Evolutionary conservation across 2,329 filamentous ascomycete genomes (phyloP).

Genomic region (Didymellaceae sp.): DNA sequence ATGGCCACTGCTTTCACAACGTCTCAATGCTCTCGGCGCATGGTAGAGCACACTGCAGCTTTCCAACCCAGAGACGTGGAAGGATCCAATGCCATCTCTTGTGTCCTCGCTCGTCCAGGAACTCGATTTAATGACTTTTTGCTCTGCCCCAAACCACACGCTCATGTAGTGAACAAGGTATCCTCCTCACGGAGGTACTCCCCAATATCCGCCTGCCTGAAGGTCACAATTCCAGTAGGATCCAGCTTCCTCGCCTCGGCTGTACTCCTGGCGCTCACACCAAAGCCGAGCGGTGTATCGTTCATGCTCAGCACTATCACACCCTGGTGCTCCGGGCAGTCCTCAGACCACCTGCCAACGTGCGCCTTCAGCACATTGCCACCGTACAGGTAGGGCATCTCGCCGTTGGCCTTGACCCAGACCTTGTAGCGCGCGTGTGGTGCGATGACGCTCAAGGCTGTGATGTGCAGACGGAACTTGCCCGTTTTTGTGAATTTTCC

Average conservation of each 20-base stretch:
- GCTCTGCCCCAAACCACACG: not conserved
- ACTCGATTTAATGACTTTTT: not conserved
- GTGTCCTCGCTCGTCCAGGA: not conserved
- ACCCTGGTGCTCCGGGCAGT: slow-evolving; percentile 91
- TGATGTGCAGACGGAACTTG: slow-evolving; percentile 94
- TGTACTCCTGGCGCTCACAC: slow-evolving; percentile 86
- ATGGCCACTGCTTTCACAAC: not conserved
- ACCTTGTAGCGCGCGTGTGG: slow-evolving; percentile 95
- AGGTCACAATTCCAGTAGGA: slow-evolving; percentile 86
- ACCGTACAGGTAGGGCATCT: slow-evolving; percentile 97
- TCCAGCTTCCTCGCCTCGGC: slow-evolving; percentile 83
- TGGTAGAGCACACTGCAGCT: not conserved
- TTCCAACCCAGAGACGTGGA: not conserved
- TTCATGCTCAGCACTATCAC: slow-evolving; percentile 91
- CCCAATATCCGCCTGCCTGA: slow-evolving; percentile 91
- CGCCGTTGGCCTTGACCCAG: slow-evolving; percentile 94
- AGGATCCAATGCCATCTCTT: not conserved
- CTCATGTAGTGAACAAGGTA: slow-evolving; percentile 64
- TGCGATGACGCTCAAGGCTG: slow-evolving; percentile 85
- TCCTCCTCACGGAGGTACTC: slow-evolving; percentile 90
- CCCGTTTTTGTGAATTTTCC: slow-evolving; percentile 97
- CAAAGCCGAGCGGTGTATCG: slow-evolving; percentile 88
- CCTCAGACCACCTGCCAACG: slow-evolving; percentile 84
- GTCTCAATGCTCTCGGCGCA: not conserved
- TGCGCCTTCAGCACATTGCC: slow-evolving; percentile 86